Base-by-base conservation (phyloP, 768 basidiomycete genomes). In the Auriscalpium microsporum region DNA sequence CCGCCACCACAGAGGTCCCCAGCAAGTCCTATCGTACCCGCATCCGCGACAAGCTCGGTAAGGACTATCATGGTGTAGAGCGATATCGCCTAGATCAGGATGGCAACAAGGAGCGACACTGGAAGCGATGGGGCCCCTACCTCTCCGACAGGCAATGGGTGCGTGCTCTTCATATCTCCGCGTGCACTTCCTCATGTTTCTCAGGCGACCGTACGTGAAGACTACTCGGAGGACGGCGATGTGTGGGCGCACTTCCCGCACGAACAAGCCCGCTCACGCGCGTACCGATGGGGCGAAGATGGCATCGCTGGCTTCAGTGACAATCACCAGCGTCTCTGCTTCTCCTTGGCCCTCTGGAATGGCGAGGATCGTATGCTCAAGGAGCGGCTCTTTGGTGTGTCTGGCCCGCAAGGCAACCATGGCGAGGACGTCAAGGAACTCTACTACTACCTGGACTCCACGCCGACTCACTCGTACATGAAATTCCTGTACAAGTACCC, bases 111-210 rank as follows among this genome's bases (percentile, higher is more conserved):
- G 84, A 90, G 61, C 78, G 78, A 50, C 94, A 98, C 70, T 99
- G 96, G 96, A 98, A 98, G 72, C 79, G 91, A 63, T 98, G 95
- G 95, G 96, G 96, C 17, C 96, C 96, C 14, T 99, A 99, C 74
- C 79, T 99, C 52, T 87, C 86, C 56, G 96, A 99, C 71, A 79
- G 96, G 56, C 96, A 98, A 77, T 99, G 96, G 96, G 95, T 92
- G 58, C 60, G 86, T 66, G 19, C 16, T 19, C 16, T 28, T 50
- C 48, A 17, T 16, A 33, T 13, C 8, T 28, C 34, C 7, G 33
- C 11, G 10, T n/a, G 8, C 17, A 34, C n/a, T 49, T 23, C 48
- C 14, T 48, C 51, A 37, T 17, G 38, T 48, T 48, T 59, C 54
- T 4, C 47, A 97, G 94, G 95, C 94, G 19, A 98, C 95, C 19